Evolutionary conservation across 805 yeast genomes (phyloP).

Genomic region (Yarrowia sp.): DNA sequence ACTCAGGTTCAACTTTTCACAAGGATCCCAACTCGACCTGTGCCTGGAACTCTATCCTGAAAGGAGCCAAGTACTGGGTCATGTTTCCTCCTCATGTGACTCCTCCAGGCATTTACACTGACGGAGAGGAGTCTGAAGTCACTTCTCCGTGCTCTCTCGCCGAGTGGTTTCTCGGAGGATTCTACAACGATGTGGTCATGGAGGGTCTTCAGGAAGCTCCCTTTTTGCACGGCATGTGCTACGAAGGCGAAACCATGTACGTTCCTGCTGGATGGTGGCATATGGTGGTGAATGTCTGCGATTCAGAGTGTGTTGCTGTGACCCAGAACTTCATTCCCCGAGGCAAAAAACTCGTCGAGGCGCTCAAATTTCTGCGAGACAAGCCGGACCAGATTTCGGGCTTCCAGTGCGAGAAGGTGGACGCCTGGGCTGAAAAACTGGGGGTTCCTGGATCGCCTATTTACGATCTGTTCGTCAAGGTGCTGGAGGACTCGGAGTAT

Average conservation of each 20-base stretch:
- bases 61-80: constrained; percentile 80
- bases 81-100: constrained; percentile 83
- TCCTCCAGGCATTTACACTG: constrained; percentile 84
- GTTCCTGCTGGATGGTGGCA: constrained; percentile 99
- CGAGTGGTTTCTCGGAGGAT: constrained; percentile 85
- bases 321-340: constrained; percentile 86
- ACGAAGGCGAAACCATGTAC: constrained; percentile 78
- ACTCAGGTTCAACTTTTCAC: constrained; percentile 88
- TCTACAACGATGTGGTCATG: constrained; percentile 43
- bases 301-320: constrained; percentile 62
- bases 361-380: constrained; percentile 62
- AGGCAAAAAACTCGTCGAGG: constrained; percentile 55
- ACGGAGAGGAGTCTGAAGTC: constrained; percentile 67
- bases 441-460: not conserved
- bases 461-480: constrained; percentile 13
- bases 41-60: constrained; percentile 82
- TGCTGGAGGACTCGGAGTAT: not conserved
- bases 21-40: constrained; percentile 89
- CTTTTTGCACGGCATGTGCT: constrained; percentile 68
- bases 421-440: not conserved
- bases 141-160: constrained; percentile 90
- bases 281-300: constrained; percentile 68
- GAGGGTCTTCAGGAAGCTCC: constrained; percentile 11
- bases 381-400: constrained; percentile 77
- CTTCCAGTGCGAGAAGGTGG: constrained; percentile 47